A percentile compares a stretch with the other conserved stretches of the same genome.
phyloP scores from a whole-genome alignment of 1,139 yeast species.

The Candida pseudoviswanathii region DNA sequence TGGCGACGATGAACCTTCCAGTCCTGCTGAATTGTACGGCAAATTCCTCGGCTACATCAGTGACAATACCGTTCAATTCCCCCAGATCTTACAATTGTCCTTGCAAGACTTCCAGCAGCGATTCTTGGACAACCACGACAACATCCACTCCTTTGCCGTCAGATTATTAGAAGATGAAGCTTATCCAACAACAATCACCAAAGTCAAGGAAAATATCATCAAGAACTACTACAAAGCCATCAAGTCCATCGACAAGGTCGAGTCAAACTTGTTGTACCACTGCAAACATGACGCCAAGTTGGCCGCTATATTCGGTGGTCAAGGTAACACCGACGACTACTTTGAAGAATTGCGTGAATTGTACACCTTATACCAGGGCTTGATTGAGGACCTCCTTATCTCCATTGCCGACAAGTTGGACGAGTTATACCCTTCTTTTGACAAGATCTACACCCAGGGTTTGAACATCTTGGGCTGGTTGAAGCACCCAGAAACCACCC shows the following conservation, averaged over 20 bases:
- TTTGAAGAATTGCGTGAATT: constrained; percentile 93
- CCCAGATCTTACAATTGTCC: constrained; percentile 68
- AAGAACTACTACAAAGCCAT: constrained; percentile 72
- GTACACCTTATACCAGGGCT: constrained; percentile 72
- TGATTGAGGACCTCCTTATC: constrained; percentile 73
- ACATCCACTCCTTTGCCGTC: constrained; percentile 89
- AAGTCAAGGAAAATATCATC: constrained; percentile 67
- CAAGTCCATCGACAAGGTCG: constrained; percentile 40
- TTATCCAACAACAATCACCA: constrained; percentile 66
- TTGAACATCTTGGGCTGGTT: constrained; percentile 89
- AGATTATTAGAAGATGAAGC: constrained; percentile 53
- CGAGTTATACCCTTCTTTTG: constrained; percentile 72
- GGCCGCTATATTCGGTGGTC: constrained; percentile 95
- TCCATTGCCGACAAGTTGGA: constrained; percentile 71
- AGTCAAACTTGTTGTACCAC: constrained; percentile 54
- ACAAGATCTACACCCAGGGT: constrained; percentile 92
- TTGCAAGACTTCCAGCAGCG: constrained; percentile 82
- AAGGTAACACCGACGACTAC: constrained; percentile 97
- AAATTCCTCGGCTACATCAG: constrained; percentile 84
- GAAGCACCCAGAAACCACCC: constrained; percentile 79
- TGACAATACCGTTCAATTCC: constrained; percentile 59
- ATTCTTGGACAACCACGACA: constrained; percentile 59
- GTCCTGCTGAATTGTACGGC: constrained; percentile 84
- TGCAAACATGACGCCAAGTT: constrained; percentile 53
- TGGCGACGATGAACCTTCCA: constrained; percentile 85